Base-by-base conservation (phyloP, 1,284 basidiomycete genomes). In the Earliella scabrosa region DNA sequence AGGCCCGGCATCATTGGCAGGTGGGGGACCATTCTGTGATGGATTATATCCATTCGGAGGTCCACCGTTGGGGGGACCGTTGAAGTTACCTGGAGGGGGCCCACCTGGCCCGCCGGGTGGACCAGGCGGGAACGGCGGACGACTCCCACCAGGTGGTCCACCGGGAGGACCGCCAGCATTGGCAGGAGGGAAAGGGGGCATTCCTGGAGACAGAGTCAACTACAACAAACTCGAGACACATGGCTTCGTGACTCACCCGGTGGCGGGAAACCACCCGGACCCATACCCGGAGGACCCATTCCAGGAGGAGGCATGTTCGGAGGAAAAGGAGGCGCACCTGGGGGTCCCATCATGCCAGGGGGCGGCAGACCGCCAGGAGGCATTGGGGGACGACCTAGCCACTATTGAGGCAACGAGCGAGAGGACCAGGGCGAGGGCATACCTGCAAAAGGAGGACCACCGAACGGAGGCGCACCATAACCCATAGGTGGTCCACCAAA, bases 341-440 rank as follows among this genome's bases (percentile, higher is more conserved):
- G 71, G 36, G 71, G 68, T 14, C 76, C 79, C 83, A 75, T 84
- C 75, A 68, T 80, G 68, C 80, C 81, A 55, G 77, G 74, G 26
- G 77, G 77, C 0, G 79, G 78, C 68, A 79, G 77, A 18, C 67
- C 54, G n/a, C 54, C 82, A 38, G 87, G 87, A 64, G 87, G 86
- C 70, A 90, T 88, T 18, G 88, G 87, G n/a, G 87, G 87, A 54
- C 85, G 82, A 52, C 77, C 82, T 82, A 54, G 46, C 45, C 53
- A 52, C 29, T 49, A 20, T 63, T 21, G 59, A 54, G 47, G 45
- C 50, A 32, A n/a, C 6, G n/a, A 51, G 38, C 50, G 29, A 38
- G 24, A 34, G 11, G 8, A 31, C 50, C 59, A 35, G 48, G 40
- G 48, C 9, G 21, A 18, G 27, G 61, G 82, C 77, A 75, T 66